Conservation (phyloP, 2,329 filamentous ascomycete genomes). For the Penicillium brasilianum region DNA sequence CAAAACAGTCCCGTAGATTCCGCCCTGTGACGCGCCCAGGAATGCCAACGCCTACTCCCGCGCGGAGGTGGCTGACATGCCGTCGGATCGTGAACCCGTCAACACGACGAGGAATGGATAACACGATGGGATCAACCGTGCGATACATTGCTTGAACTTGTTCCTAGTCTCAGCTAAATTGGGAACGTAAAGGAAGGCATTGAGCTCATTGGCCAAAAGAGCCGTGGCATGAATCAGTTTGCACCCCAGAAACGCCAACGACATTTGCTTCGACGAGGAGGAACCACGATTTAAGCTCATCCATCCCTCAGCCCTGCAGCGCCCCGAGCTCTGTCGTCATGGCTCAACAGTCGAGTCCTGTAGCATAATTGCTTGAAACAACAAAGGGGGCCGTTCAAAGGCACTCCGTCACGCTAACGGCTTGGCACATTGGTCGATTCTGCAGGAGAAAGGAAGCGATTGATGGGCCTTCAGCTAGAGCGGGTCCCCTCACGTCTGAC, state of each 20-base stretch:
- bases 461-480: neutral
- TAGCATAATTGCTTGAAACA: neutral
- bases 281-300: constrained; percentile 17
- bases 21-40: constrained; percentile 30
- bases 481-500: constrained; percentile 25
- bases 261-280: neutral
- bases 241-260: neutral
- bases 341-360: neutral
- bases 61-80: neutral
- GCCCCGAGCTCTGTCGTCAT: neutral
- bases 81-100: neutral
- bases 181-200: no score
- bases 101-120: neutral
- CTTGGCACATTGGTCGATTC: neutral
- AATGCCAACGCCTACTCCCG: constrained; percentile 19
- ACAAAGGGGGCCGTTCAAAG: neutral
- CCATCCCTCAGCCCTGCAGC: constrained; percentile 14
- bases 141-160: no score
- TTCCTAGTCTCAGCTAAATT: no score
- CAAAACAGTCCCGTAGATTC: neutral
- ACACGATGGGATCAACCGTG: neutral
- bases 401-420: neutral
- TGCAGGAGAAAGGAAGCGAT: neutral
- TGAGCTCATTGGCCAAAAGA: neutral
- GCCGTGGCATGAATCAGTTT: neutral